phyloP scores from a whole-genome alignment of 2,329 filamentous ascomycete species.

The Zalaria sp. region DNA sequence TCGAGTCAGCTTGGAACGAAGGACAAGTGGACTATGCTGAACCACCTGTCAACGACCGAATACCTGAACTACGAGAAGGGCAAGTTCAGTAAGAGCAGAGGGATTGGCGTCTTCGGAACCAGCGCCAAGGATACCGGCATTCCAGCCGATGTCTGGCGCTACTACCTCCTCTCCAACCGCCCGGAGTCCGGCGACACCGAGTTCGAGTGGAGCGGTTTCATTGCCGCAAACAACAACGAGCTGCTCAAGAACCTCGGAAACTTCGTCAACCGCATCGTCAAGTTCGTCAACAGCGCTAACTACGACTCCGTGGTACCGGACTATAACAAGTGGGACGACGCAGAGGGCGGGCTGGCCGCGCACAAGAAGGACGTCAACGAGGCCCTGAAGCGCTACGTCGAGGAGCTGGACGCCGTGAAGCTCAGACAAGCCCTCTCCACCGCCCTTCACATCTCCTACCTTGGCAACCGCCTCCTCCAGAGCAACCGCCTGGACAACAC shows the following conservation, averaged over 20 bases:
- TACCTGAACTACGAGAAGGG: constrained; percentile 79
- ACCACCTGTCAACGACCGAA: constrained; percentile 80
- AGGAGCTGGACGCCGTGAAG: constrained; percentile 56
- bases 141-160: constrained; percentile 79
- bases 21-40: constrained; percentile 78
- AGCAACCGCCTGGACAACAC: constrained; percentile 48
- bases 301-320: constrained; percentile 58
- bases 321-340: constrained; percentile 23
- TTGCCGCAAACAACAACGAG: constrained; percentile 76
- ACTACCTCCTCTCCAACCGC: constrained; percentile 73
- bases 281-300: constrained; percentile 56
- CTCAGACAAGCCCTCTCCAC: constrained; percentile 52
- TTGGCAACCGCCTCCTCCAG: constrained; percentile 46
- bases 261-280: constrained; percentile 44
- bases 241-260: constrained; percentile 61
- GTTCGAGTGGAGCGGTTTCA: constrained; percentile 79
- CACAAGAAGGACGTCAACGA: constrained; percentile 50
- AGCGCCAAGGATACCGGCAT: constrained; percentile 79
- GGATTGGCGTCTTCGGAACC: constrained; percentile 82
- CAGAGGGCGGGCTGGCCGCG: constrained; percentile 14
- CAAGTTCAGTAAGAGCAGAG: constrained; percentile 87
- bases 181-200: constrained; percentile 79
- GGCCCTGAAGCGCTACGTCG: constrained; percentile 51
- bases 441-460: constrained; percentile 51
- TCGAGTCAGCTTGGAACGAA: constrained; percentile 71